phyloP scores from a whole-genome alignment of 352 stramenopile species.

The Pythium insidiosum region DNA sequence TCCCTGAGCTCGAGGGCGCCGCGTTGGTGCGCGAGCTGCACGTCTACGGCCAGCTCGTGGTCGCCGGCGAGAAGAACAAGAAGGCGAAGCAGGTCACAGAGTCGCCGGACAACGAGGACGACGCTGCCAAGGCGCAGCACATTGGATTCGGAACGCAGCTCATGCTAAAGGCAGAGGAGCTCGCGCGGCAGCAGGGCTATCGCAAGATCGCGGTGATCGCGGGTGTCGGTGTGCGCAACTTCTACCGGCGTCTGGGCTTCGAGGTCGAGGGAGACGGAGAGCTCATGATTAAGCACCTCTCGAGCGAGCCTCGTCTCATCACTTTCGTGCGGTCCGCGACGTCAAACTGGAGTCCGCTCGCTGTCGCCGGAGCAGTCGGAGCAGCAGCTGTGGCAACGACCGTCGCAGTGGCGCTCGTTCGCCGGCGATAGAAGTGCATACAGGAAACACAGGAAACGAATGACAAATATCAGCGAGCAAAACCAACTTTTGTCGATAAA shows the following conservation, averaged over 20 bases:
- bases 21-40: conserved; percentile 88
- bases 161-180: conserved; percentile 78
- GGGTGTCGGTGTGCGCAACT: conserved; percentile 87
- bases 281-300: conserved; percentile 84
- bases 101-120: background rate
- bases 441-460: background rate
- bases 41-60: conserved; percentile 86
- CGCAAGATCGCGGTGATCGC: conserved; percentile 86
- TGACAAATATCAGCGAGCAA: background rate
- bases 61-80: conserved; percentile 31
- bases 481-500: background rate
- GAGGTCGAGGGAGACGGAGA: conserved; percentile 80
- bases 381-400: conserved; percentile 1
- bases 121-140: conserved; percentile 70
- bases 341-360: no score
- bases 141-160: conserved; percentile 84
- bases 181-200: conserved; percentile 57
- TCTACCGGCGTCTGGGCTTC: conserved; percentile 86
- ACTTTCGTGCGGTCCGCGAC: no score
- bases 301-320: no score
- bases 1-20: conserved; percentile 64
- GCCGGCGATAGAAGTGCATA: conserved; percentile 9
- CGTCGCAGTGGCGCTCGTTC: conserved; percentile 2
- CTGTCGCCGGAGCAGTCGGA: background rate
- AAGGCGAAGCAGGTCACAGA: no score